These are phyloP conservation scores for Aspergillus ostianus DNA, from an alignment of 495 filamentous ascomycete species.

Conservation along the genomic window DNA sequence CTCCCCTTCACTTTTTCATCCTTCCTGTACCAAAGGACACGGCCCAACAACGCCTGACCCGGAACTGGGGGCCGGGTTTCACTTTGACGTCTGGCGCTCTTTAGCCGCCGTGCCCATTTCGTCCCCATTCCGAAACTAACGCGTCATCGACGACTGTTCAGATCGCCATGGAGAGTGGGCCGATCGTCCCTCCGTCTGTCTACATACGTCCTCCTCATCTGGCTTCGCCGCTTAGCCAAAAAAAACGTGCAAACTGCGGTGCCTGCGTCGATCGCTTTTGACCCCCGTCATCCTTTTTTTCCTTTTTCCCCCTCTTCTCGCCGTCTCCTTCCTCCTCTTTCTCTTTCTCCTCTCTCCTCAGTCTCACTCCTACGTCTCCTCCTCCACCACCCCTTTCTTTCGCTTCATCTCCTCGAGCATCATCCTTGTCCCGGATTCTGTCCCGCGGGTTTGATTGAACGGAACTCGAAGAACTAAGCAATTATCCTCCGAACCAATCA, in stretches of 20 bases:
- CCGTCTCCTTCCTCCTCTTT: not conserved
- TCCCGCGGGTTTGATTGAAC: not conserved
- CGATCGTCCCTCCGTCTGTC: constrained; percentile 14
- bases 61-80: constrained; percentile 4
- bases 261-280: constrained; percentile 8
- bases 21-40: not conserved
- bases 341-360: constrained; percentile 1
- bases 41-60: not conserved
- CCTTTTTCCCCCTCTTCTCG: constrained; percentile 9
- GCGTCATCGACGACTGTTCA: constrained; percentile 17
- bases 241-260: constrained; percentile 1
- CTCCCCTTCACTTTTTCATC: not conserved
- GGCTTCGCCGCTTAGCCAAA: not conserved
- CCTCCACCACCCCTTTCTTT: not conserved
- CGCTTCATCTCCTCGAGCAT: not conserved
- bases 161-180: constrained; percentile 18
- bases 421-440: not conserved
- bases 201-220: constrained; percentile 1
- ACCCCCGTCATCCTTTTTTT: constrained; percentile 7
- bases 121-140: constrained; percentile 10
- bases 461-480: not conserved
- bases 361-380: not conserved
- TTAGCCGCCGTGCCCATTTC: constrained; percentile 2
- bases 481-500: not conserved
- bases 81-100: constrained; percentile 6